phyloP scores from a whole-genome alignment of 345 rosid genomes.

The Nephelium lappaceum region DNA sequence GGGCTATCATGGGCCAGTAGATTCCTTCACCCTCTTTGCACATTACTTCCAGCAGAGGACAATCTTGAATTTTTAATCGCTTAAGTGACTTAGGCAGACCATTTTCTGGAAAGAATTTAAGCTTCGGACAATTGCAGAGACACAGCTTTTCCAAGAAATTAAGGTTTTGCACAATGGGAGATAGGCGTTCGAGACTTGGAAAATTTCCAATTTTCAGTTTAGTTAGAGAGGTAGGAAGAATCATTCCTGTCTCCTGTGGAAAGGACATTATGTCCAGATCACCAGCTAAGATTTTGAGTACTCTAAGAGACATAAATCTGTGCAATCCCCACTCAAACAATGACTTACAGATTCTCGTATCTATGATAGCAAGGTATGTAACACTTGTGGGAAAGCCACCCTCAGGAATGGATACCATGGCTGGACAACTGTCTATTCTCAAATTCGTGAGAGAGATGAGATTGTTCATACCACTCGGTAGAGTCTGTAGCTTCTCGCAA shows the following conservation, averaged over 20 bases:
- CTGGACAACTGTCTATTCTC: background rate
- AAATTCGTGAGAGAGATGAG: constrained; percentile 12
- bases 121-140: constrained; percentile 19
- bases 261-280: constrained; percentile 19
- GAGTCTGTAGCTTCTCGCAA: background rate
- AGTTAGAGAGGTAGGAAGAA: constrained; percentile 24
- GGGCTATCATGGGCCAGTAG: constrained; percentile 25
- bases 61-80: background rate
- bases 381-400: constrained; percentile 17
- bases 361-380: background rate
- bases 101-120: constrained; percentile 17
- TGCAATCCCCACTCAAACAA: constrained; percentile 28
- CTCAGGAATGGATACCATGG: constrained; percentile 6
- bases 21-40: constrained; percentile 21
- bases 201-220: constrained; percentile 2
- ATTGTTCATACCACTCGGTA: background rate
- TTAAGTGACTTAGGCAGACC: constrained; percentile 21
- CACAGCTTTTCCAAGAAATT: constrained; percentile 4
- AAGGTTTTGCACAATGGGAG: constrained; percentile 19
- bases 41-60: constrained; percentile 9
- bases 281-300: constrained; percentile 8
- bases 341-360: background rate
- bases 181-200: constrained; percentile 22
- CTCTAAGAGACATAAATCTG: constrained; percentile 16
- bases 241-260: constrained; percentile 18